Percentiles rank a stretch among this genome's conserved stretches.
These are phyloP conservation scores for Saccharomyces hybrid DNA, from an alignment of 1,139 yeast species.

Conservation along the genomic window DNA sequence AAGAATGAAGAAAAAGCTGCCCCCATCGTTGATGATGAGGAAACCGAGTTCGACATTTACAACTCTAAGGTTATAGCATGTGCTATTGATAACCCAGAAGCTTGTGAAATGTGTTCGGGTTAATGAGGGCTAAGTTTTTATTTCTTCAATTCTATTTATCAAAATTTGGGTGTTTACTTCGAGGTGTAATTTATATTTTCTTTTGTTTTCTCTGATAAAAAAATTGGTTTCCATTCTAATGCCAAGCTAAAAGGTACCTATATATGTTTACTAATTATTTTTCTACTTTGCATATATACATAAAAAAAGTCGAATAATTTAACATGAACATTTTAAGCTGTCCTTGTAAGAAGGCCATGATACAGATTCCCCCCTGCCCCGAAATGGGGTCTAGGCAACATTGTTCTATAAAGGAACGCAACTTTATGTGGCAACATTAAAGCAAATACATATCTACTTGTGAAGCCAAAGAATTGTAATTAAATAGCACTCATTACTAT, in stretches of 20 bases:
- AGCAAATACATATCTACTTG: slow-evolving; percentile 9
- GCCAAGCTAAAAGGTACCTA: neutral
- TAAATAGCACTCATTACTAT: slow-evolving; percentile 10
- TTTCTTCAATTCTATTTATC: neutral
- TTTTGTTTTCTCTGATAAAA: neutral
- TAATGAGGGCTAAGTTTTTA: slow-evolving; percentile 30
- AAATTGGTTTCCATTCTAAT: neutral
- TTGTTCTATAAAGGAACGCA: neutral
- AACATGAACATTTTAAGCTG: neutral
- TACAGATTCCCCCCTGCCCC: neutral
- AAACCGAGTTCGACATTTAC: slow-evolving; percentile 57
- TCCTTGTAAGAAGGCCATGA: neutral
- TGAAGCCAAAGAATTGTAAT: slow-evolving; percentile 28
- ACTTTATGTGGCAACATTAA: neutral
- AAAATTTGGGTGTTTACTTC: neutral
- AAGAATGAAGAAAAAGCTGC: slow-evolving; percentile 15
- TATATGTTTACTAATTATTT: neutral
- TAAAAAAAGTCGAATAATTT: neutral
- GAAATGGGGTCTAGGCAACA: neutral
- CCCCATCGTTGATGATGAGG: slow-evolving; percentile 15
- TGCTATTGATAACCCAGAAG: slow-evolving; percentile 92
- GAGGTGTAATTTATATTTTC: neutral
- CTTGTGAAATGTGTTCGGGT: slow-evolving; percentile 99
- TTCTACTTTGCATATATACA: neutral
- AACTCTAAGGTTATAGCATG: slow-evolving; percentile 93